These are phyloP conservation scores for Mantamonas sphyraenae DNA, from an alignment of 78 protist genomes.

Conservation along the genomic window DNA sequence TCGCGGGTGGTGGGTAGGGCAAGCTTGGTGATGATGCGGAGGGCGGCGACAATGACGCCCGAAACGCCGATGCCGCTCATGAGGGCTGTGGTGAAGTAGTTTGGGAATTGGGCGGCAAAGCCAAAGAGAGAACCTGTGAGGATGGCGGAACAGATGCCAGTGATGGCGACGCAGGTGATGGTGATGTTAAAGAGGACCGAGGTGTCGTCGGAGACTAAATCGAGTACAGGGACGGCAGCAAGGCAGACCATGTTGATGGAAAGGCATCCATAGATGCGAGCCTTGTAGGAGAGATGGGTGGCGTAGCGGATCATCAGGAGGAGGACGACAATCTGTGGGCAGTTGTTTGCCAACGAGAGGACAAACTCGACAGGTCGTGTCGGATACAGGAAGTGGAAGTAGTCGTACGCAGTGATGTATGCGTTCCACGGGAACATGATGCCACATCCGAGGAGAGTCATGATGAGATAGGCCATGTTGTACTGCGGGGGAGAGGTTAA, in stretches of 20 bases:
- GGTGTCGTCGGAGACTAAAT: background rate
- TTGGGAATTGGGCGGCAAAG: background rate
- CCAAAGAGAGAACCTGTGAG: background rate
- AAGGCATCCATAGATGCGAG: background rate
- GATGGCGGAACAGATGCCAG: background rate
- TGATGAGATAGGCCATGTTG: no score
- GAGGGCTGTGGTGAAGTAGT: background rate
- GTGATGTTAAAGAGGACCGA: background rate
- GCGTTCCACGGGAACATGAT: constrained; percentile 3
- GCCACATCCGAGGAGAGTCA: constrained; percentile 4
- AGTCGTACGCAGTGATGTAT: background rate
- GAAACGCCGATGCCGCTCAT: constrained; percentile 1
- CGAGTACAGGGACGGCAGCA: background rate
- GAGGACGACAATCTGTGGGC: background rate
- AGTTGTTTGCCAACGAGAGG: background rate
- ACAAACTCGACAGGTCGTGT: background rate
- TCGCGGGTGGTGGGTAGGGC: background rate
- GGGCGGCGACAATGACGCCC: background rate
- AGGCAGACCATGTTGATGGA: background rate
- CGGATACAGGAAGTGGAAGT: background rate
- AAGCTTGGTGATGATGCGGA: background rate
- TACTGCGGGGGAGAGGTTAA: no score
- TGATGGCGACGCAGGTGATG: background rate
- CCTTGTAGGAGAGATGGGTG: background rate
- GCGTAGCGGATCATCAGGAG: background rate